These are phyloP conservation scores for Oryza punctata DNA, from an alignment of 176 grass and related monocot genomes.

Conservation along the genomic window DNA sequence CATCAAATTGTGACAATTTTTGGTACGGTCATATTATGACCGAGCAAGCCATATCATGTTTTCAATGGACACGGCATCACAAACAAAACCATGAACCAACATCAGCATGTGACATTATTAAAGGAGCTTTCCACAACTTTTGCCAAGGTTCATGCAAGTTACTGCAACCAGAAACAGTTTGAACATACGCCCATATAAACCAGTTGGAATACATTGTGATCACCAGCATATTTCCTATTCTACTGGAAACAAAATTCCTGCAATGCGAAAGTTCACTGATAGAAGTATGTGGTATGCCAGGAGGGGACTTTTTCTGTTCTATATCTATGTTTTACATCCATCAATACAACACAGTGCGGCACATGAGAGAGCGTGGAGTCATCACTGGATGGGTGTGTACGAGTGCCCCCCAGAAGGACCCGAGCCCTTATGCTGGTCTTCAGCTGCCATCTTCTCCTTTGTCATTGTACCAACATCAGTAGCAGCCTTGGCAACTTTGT, in stretches of 20 bases:
- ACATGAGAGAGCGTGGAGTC: background rate
- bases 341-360: slow-evolving; percentile 34
- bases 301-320: slow-evolving; percentile 27
- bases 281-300: slow-evolving; percentile 13
- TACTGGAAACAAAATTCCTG: slow-evolving; percentile 14
- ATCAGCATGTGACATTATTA: slow-evolving; percentile 35
- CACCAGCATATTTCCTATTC: slow-evolving; percentile 24
- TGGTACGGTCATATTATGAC: background rate
- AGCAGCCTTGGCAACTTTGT: slow-evolving; percentile 66
- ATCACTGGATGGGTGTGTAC: slow-evolving; percentile 52
- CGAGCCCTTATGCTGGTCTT: slow-evolving; percentile 57
- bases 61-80: background rate
- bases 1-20: no score
- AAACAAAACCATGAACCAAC: background rate
- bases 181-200: slow-evolving; percentile 28
- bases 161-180: background rate
- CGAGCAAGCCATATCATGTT: background rate
- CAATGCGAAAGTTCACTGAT: background rate
- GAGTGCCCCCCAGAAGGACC: slow-evolving; percentile 44
- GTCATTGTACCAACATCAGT: slow-evolving; percentile 75
- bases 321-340: slow-evolving; percentile 45
- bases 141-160: slow-evolving; percentile 22
- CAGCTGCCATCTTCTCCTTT: slow-evolving; percentile 78
- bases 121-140: slow-evolving; percentile 21
- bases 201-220: slow-evolving; percentile 4